These are phyloP conservation scores for Globisporangium iwayamae DNA, from an alignment of 352 stramenopile genomes.

Conservation along the genomic window DNA sequence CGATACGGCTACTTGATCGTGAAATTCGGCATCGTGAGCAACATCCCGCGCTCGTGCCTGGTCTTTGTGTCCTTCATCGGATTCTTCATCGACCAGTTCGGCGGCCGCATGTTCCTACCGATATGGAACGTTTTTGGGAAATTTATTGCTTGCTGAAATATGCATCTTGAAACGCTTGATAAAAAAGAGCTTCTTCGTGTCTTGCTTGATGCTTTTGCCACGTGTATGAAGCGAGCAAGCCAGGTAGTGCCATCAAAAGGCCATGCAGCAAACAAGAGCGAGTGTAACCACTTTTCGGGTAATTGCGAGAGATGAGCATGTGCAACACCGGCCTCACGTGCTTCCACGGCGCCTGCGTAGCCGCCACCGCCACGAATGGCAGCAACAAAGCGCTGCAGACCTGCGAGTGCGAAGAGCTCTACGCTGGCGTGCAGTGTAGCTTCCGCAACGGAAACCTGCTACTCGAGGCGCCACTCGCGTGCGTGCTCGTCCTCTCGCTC, in stretches of 20 bases:
- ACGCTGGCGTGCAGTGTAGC: constrained; percentile 44
- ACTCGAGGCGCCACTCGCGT: constrained; percentile 52
- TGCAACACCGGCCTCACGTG: constrained; percentile 24
- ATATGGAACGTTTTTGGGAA: too few relatives aligned
- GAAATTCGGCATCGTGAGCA: constrained; percentile 81
- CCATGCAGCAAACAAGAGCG: neutral
- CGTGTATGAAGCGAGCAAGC: too few relatives aligned
- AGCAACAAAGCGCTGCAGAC: constrained; percentile 9
- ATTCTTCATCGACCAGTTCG: constrained; percentile 85
- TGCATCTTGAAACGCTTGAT: too few relatives aligned
- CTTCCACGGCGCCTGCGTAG: constrained; percentile 47
- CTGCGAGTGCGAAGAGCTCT: constrained; percentile 47
- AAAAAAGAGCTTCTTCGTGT: too few relatives aligned
- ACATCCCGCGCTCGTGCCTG: constrained; percentile 73
- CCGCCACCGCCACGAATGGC: constrained; percentile 4
- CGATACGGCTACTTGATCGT: constrained; percentile 83
- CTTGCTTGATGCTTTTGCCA: too few relatives aligned
- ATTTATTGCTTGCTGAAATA: too few relatives aligned
- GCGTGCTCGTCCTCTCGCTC: constrained; percentile 33
- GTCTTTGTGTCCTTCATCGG: constrained; percentile 88
- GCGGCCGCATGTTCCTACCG: constrained; percentile 72
- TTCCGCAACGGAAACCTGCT: constrained; percentile 35
- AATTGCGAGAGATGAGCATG: neutral
- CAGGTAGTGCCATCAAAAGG: neutral
- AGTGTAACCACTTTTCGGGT: neutral